phyloP scores from a whole-genome alignment of 164 flowering plant genomes.

The Aristolochia californica region DNA sequence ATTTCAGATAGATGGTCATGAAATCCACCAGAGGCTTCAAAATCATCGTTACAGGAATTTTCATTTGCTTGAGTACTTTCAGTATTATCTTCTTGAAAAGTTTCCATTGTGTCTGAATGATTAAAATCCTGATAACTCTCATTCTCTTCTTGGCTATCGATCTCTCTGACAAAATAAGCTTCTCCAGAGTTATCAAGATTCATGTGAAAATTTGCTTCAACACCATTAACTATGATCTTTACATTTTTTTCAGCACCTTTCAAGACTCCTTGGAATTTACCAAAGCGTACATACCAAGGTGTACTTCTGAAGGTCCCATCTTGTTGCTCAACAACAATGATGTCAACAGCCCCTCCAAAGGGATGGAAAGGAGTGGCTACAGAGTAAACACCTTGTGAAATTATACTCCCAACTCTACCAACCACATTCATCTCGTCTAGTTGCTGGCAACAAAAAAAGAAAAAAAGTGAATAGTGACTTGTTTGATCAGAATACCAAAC shows the following conservation, averaged over 20 bases:
- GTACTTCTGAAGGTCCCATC: conserved; percentile 85
- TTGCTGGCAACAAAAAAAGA: too few relatives aligned
- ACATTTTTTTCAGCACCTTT: conserved; percentile 89
- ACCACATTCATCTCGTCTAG: conserved; percentile 95
- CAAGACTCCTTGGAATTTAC: conserved; percentile 97
- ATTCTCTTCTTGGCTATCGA: conserved; percentile 23
- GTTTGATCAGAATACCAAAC: too few relatives aligned
- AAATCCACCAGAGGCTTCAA: conserved; percentile 34
- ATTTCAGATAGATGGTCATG: conserved; percentile 42
- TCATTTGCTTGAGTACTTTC: conserved; percentile 5
- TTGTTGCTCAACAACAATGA: conserved; percentile 84
- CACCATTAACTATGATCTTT: conserved; percentile 73
- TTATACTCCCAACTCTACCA: conserved; percentile 76
- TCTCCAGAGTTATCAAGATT: conserved; percentile 92
- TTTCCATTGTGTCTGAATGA: conserved; percentile 19
- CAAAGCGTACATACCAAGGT: conserved; percentile 97
- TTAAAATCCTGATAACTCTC: conserved; percentile 15
- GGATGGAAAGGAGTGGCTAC: conserved; percentile 97
- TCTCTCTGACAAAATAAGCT: conserved; percentile 83
- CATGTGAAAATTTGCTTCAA: conserved; percentile 84
- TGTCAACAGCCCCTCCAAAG: conserved; percentile 96
- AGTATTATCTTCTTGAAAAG: conserved; percentile 8
- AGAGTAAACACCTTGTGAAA: conserved; percentile 80
- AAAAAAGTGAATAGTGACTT: too few relatives aligned
- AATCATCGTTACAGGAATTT: conserved; percentile 23